phyloP scores from a whole-genome alignment of 345 rosid genomes.

The Acer negundo region DNA sequence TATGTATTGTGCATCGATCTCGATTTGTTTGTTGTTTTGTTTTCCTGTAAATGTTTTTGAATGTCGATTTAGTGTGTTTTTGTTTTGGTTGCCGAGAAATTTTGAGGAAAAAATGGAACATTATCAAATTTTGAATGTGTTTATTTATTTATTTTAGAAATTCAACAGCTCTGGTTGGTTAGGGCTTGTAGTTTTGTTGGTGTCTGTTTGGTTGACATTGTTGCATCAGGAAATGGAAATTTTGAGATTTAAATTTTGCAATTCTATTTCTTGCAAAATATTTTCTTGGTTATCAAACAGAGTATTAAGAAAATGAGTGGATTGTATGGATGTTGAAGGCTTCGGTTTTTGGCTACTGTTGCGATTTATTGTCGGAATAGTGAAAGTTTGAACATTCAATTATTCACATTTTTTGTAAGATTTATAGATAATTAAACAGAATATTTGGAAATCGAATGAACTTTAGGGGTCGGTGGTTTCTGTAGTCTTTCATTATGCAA shows the following conservation, averaged over 20 bases:
- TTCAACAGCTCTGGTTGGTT: neutral
- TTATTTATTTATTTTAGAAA: neutral
- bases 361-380: neutral
- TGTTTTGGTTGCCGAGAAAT: constrained; percentile 32
- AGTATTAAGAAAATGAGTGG: constrained; percentile 1
- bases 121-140: neutral
- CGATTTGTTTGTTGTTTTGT: constrained; percentile 16
- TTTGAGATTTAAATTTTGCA: constrained; percentile 20
- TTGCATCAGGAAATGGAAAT: neutral
- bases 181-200: neutral
- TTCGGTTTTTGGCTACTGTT: neutral
- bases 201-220: neutral
- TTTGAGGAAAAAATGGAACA: constrained; percentile 25
- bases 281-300: constrained; percentile 25
- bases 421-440: neutral
- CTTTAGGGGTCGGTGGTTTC: neutral
- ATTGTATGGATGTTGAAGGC: neutral
- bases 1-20: constrained; percentile 15
- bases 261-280: constrained; percentile 1
- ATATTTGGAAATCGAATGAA: constrained; percentile 11
- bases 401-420: neutral
- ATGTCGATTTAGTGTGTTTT: constrained; percentile 19
- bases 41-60: constrained; percentile 14
- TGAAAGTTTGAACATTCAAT: neutral
- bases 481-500: neutral